Percentiles rank a stretch among this genome's conserved stretches.
phyloP scores from a whole-genome alignment of 2,329 filamentous ascomycete genomes.

The Clonostachys rhizophaga region DNA sequence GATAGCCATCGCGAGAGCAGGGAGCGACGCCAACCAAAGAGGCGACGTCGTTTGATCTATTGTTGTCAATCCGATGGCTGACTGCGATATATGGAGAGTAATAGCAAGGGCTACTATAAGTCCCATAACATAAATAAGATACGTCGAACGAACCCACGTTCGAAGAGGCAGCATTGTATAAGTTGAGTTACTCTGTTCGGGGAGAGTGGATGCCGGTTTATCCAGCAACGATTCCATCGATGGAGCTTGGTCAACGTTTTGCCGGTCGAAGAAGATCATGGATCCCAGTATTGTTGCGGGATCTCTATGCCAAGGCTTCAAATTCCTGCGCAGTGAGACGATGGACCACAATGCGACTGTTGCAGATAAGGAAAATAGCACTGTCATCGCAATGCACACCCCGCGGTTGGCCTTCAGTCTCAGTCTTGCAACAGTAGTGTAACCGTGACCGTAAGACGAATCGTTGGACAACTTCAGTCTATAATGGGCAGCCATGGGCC shows the following conservation, averaged over 20 bases:
- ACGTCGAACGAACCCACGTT: background rate
- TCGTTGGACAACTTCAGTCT: background rate
- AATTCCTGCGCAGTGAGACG: no score
- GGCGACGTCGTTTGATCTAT: background rate
- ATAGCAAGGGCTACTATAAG: background rate
- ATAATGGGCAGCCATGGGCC: background rate
- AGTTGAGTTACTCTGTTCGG: background rate
- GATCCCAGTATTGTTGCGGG: background rate
- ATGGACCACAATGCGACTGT: no score
- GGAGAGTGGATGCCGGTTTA: background rate
- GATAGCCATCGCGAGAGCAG: background rate
- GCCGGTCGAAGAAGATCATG: background rate
- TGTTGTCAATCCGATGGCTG: background rate
- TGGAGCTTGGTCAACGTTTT: background rate
- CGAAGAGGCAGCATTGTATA: background rate
- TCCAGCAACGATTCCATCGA: background rate
- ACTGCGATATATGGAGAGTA: background rate
- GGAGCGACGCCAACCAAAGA: background rate
- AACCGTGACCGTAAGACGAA: no score
- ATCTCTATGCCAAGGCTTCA: background rate
- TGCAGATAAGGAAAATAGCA: no score
- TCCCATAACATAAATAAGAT: background rate
- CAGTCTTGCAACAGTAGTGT: no score
- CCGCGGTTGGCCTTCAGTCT: no score
- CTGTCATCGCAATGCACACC: no score